Evolutionary conservation across 768 basidiomycete genomes (phyloP), one percentile per base, ranked within the genome.

Genomic region (Cystoderma amianthinum): DNA sequence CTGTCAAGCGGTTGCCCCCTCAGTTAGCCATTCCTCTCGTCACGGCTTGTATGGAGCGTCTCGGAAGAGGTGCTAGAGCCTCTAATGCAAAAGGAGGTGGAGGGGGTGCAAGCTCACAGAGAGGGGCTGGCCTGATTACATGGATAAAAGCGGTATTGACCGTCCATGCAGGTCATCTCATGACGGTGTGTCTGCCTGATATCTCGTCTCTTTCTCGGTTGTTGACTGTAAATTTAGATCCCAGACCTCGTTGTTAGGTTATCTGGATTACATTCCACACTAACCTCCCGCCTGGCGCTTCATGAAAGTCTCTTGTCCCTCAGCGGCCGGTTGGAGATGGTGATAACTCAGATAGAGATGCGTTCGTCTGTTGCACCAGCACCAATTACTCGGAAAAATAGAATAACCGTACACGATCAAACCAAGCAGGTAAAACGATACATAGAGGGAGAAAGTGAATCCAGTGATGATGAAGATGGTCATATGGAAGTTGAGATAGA

Each of bases 291-390:
- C 16, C 65, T 96, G 23, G 71, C 82, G 18, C 65, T 97, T 35
- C 88, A 96, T 47, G 84, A 91, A 47, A 87, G 82, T 43, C 70
- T 99, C 15, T 69, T 94, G 7, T 80, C 86, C 2, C 70, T 99
- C 32, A 87, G 81, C 44, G 96, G 96, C 19, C 80, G 91, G 43
- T 71, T 98, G 20, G 95, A 97, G 55, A 87, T 93, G 69, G 89
- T 96, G 17, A 72, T 97, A 37, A 85, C 91, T 0, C 96, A 98
- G 57, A 86, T 97, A 42, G 88, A 94, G 57, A 74, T 93, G 65
- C 79, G 94, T 16, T 78, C 86, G 20, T 79, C 85, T n/a, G 66
- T 71, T 11, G 71, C 78, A 2, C 68, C 75, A 3, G 9, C 17
- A 6, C 56, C 80, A 35, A 60, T 67, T 12, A 62, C 69, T 12